Evolutionary conservation across 495 filamentous ascomycete species (phyloP), one percentile per base, ranked within the genome.

Genomic region (Aspergillus taichungensis): DNA sequence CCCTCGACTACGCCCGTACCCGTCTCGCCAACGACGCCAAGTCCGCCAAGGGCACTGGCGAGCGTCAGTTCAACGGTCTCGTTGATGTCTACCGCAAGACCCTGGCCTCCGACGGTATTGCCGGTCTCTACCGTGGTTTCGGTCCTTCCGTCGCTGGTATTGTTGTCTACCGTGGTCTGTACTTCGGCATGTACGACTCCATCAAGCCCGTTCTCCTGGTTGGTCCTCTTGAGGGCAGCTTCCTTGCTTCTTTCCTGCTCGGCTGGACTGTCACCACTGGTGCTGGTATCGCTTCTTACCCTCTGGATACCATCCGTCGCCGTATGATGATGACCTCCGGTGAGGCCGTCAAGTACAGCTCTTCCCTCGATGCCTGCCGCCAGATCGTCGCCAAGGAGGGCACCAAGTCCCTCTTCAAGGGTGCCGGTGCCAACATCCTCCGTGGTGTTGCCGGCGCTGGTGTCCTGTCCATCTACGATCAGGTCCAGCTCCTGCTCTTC

Each of bases 181-280:
- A 98, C 88, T 98, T 98, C 84, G 92, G 92, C 67, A 86, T 98
- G 85, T 97, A 98, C 89, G 92, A 97, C 76, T 98, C 92, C 56
- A 83, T 98, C 80, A 98, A 98, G 88, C 92, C 92, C 57, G 87
- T 96, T 71, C 68, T 96, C 73, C 87, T 98, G 42, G 79, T 85
- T 67, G 92, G 92, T 64, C 49, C 78, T 64, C 89, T 98, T 60
- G 83, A 88, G 76, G 88, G 88, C 76, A 95, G 88, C 83, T 98
- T 98, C 88, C 74, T 97, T 56, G 92, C 92, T 68, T 97, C 92
- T 45, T 98, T 97, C 89, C 59, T 79, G 62, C 90, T 98, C 77
- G 94, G 92, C 69, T 98, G 92, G 92, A 79, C 79, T 76, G 94
- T 98, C 79, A 97, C 92, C 73, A 98, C 94, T 73, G 91, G 84